A percentile compares a stretch with the other conserved stretches of the same genome.
Conservation (phyloP, 2,329 filamentous ascomycete species). For the Paraconiothyrium brasiliense region DNA sequence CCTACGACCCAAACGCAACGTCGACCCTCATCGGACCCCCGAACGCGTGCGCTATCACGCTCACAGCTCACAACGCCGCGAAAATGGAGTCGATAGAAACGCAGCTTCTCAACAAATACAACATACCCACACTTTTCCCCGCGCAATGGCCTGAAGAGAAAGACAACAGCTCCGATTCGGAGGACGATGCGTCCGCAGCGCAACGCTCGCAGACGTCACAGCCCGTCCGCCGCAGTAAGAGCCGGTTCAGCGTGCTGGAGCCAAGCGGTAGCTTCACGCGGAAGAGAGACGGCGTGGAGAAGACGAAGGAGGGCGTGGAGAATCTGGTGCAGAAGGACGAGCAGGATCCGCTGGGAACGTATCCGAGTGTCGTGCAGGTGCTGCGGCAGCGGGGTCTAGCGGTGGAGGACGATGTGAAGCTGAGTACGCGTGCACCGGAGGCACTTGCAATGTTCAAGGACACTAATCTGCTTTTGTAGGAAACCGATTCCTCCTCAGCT, state of each 20-base stretch:
- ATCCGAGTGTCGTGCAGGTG: constrained; percentile 84
- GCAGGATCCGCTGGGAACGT: constrained; percentile 86
- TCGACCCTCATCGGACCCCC: constrained; percentile 11
- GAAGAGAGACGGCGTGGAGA: constrained; percentile 74
- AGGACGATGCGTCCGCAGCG: constrained; percentile 63
- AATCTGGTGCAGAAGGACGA: constrained; percentile 91
- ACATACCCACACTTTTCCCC: constrained; percentile 80
- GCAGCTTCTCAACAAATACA: constrained; percentile 87
- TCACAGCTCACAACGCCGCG: constrained; percentile 17
- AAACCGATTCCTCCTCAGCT: constrained; percentile 94
- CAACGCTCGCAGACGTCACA: constrained; percentile 29
- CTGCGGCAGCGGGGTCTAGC: constrained; percentile 79
- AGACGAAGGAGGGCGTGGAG: constrained; percentile 72
- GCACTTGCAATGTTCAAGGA: no score
- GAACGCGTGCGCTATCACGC: constrained; percentile 11
- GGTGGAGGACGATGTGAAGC: constrained; percentile 81
- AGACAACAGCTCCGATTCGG: constrained; percentile 66
- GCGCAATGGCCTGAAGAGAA: constrained; percentile 87
- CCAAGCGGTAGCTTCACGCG: constrained; percentile 74
- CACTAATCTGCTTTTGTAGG: constrained; percentile 56
- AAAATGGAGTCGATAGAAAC: constrained; percentile 62
- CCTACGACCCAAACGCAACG: constrained; percentile 18
- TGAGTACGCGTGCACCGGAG: constrained; percentile 46
- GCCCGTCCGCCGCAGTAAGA: constrained; percentile 68
- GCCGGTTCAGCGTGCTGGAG: constrained; percentile 85